These are phyloP conservation scores for Aspergillus cejpii DNA, from an alignment of 2,329 filamentous ascomycete species.

Conservation along the genomic window DNA sequence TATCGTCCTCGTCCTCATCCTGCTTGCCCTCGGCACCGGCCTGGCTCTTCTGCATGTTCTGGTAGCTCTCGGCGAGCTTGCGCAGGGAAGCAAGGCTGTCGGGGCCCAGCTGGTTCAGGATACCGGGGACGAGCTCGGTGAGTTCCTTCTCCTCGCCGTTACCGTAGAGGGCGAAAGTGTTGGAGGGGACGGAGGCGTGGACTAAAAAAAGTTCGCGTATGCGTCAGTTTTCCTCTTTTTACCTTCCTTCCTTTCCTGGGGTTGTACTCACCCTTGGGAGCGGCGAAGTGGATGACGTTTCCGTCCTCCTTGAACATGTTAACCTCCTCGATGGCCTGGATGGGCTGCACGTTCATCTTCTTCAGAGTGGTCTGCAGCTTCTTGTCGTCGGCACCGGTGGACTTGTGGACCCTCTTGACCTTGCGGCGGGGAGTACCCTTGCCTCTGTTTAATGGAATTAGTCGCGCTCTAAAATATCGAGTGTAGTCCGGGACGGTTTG, in stretches of 20 bases:
- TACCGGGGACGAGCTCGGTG: slow-evolving; percentile 96
- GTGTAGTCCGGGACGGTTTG: neutral
- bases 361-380: slow-evolving; percentile 96
- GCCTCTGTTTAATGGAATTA: slow-evolving; percentile 55
- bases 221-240: no score
- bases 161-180: slow-evolving; percentile 99
- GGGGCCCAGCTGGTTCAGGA: slow-evolving; percentile 98
- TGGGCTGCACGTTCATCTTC: slow-evolving; percentile 99
- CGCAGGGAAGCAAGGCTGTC: slow-evolving; percentile 95
- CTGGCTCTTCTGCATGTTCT: slow-evolving; percentile 95
- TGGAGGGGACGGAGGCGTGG: slow-evolving; percentile 91
- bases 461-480: slow-evolving; percentile 16
- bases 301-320: slow-evolving; percentile 99
- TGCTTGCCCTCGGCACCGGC: slow-evolving; percentile 68
- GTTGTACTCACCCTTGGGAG: slow-evolving; percentile 75
- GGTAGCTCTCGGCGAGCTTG: slow-evolving; percentile 98
- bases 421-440: slow-evolving; percentile 97
- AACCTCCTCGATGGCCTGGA: slow-evolving; percentile 99
- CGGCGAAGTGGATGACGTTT: slow-evolving; percentile 98
- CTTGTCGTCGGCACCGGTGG: slow-evolving; percentile 94
- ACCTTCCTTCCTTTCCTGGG: slow-evolving; percentile 1
- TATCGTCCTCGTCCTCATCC: slow-evolving; percentile 75
- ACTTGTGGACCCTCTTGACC: slow-evolving; percentile 95
- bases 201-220: slow-evolving; percentile 49
- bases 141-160: slow-evolving; percentile 99